Conservation (phyloP, 2,329 filamentous ascomycete species). For the Microsporum canis region DNA sequence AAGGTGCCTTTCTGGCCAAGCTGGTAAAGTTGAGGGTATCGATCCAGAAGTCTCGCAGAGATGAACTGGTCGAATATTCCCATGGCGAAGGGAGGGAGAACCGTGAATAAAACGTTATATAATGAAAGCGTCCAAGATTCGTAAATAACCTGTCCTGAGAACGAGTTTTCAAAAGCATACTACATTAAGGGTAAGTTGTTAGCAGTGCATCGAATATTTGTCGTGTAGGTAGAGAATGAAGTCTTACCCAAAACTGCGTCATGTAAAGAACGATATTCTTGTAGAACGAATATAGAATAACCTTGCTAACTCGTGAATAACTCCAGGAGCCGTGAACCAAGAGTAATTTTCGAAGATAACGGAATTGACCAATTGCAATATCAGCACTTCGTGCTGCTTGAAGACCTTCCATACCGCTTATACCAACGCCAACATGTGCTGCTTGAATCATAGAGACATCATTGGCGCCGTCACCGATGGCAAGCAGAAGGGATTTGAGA, state of each 20-base stretch:
- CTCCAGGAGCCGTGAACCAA: constrained; percentile 96
- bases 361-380: constrained; percentile 90
- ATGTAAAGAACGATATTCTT: constrained; percentile 98
- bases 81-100: constrained; percentile 82
- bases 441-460: constrained; percentile 99
- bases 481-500: constrained; percentile 79
- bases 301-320: constrained; percentile 92
- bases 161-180: constrained; percentile 97
- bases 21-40: constrained; percentile 91
- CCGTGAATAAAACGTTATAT: constrained; percentile 98
- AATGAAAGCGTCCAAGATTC: constrained; percentile 99
- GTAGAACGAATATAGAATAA: constrained; percentile 97
- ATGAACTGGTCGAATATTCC: constrained; percentile 98
- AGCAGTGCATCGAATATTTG: constrained; percentile 8
- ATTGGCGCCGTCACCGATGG: constrained; percentile 95
- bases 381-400: constrained; percentile 93
- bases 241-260: constrained; percentile 93
- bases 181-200: constrained; percentile 28
- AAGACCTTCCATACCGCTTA: constrained; percentile 91
- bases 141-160: constrained; percentile 95
- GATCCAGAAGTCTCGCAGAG: constrained; percentile 80
- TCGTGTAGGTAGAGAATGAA: not conserved
- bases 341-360: constrained; percentile 83
- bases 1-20: constrained; percentile 87
- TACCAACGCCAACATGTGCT: constrained; percentile 93